Percentiles rank a stretch among this genome's conserved stretches.
Evolutionary conservation across 257 asterid genomes (phyloP).

Genomic region (Gardenia jasminoides): DNA sequence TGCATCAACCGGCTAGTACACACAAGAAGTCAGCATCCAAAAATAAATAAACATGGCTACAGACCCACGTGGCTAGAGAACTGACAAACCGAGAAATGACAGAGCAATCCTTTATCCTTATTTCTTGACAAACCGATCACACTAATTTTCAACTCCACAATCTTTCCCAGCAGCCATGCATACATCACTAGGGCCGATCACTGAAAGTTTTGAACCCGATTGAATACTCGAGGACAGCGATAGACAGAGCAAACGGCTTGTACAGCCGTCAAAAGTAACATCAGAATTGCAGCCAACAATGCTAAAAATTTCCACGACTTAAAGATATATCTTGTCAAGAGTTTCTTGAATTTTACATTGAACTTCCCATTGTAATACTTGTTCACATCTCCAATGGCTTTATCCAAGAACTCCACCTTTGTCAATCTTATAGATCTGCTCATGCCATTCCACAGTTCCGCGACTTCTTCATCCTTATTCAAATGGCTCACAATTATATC

Average conservation of each 20-base stretch:
- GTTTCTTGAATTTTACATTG: conserved; percentile 46
- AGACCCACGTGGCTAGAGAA: no score
- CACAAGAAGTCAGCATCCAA: no score
- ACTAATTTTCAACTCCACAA: no score
- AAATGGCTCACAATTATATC: conserved; percentile 57
- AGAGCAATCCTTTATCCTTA: no score
- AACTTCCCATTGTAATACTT: conserved; percentile 49
- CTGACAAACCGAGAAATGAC: no score
- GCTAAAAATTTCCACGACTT: conserved; percentile 59
- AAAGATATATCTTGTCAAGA: conserved; percentile 49
- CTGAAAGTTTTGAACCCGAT: not conserved
- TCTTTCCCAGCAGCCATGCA: not conserved
- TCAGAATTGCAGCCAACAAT: conserved; percentile 41
- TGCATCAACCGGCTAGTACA: no score
- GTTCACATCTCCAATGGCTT: conserved; percentile 60
- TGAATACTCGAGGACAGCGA: conserved; percentile 31
- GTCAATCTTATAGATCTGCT: conserved; percentile 57
- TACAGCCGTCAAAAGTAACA: conserved; percentile 41
- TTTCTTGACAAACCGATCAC: no score
- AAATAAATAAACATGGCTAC: no score
- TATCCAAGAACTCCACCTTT: conserved; percentile 57
- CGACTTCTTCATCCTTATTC: conserved; percentile 67
- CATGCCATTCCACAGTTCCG: conserved; percentile 77
- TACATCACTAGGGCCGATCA: not conserved
- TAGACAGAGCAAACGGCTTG: conserved; percentile 64